phyloP scores from a whole-genome alignment of 2,329 filamentous ascomycete species.

The Bipolaris zeicola region DNA sequence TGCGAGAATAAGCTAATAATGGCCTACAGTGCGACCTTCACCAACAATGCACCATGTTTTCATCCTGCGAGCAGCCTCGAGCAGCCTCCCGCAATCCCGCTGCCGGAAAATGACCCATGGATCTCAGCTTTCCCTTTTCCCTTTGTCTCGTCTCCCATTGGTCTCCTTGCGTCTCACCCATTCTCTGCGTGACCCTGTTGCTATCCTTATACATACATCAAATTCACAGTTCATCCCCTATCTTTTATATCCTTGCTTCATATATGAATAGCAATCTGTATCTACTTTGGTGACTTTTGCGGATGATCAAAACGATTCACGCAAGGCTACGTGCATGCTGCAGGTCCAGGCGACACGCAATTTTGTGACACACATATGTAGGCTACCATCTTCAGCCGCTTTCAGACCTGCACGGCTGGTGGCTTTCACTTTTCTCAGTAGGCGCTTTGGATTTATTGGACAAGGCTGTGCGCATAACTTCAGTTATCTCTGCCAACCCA shows the following conservation, averaged over 20 bases:
- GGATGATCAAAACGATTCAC: background rate
- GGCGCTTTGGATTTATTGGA: background rate
- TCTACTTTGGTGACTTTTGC: background rate
- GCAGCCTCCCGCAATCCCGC: too few species aligned
- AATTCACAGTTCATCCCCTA: too few species aligned
- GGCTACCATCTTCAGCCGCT: background rate
- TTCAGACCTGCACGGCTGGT: background rate
- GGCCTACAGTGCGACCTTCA: too few species aligned
- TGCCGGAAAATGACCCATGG: too few species aligned
- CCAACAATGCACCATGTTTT: too few species aligned
- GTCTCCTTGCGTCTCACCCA: too few species aligned
- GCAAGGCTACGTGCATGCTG: background rate
- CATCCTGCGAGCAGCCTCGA: too few species aligned
- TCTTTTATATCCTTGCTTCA: background rate
- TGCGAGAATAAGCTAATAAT: too few species aligned
- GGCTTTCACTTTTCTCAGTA: background rate
- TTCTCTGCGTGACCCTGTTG: too few species aligned
- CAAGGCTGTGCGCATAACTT: background rate
- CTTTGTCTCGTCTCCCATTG: too few species aligned
- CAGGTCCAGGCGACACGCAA: background rate
- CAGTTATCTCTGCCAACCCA: background rate
- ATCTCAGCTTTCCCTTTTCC: too few species aligned
- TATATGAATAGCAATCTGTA: background rate
- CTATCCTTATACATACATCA: too few species aligned
- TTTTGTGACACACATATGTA: background rate